Base-by-base conservation (phyloP, 768 basidiomycete genomes). In the Megacollybia marginata region DNA sequence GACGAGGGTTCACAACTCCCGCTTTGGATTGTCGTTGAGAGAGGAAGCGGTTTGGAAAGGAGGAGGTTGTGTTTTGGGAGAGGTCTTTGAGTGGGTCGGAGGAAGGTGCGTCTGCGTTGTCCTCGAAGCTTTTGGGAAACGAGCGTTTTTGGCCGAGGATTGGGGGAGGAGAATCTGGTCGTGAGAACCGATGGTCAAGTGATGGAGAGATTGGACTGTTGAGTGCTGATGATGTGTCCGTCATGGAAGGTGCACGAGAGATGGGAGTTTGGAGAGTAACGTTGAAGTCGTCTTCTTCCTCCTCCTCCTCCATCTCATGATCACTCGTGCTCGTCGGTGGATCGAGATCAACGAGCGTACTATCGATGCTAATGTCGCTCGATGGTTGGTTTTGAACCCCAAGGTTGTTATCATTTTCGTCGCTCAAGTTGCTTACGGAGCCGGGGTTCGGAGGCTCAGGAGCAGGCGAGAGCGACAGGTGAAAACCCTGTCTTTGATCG, bases 251-350 rank as follows among this genome's bases (percentile, higher is more conserved):
- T 28, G 23, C 23, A 6, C 23, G n/a, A 31, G 13, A 12, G 11
- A 72, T 62, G 9, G 86, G 86, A 3, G 86, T 88, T 50, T 74
- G 78, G 52, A 88, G 68, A 1, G 86, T 87, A 32, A 78, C 68
- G 48, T 87, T 72, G 55, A 85, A 84, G 42, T 77, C 76, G 52
- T 83, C 80, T 51, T 85, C 83, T 23, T 80, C 74, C 7, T 74
- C 71, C 20, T 67, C 66, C 28, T 60, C 61, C 31, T 47, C 56
- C 58, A 38, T 65, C 62, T n/a, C 67, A 28, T 28, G 23, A 28
- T 28, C 23, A 58, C 28, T 64, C 64, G 48, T 34, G 33, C 36
- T 48, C 31, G 4, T 28, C 19, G 32, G 15, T 20, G 59, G 59
- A 43, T 62, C 54, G 23, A 54, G 52, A 33, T 69, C 61, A 43